Conservation (phyloP, 257 asterid species). For the Solanum etuberosum region DNA sequence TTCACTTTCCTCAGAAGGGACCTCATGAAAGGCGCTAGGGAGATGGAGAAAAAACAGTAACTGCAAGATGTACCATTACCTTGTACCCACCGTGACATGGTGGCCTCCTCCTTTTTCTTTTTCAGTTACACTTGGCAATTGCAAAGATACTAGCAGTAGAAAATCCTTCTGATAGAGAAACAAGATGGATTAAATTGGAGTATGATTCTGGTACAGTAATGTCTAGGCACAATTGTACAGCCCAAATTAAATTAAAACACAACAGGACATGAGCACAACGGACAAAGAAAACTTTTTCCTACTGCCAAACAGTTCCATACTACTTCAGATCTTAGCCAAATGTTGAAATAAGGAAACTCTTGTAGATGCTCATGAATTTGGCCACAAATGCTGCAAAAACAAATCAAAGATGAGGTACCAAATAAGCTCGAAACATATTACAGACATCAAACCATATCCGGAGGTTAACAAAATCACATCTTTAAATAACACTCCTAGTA, state of each 20-base stretch:
- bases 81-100: background rate
- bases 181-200: background rate
- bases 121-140: background rate
- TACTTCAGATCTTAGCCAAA: slow-evolving; percentile 45
- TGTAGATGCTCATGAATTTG: slow-evolving; percentile 96
- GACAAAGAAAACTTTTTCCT: background rate
- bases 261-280: background rate
- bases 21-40: background rate
- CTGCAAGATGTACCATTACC: background rate
- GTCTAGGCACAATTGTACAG: background rate
- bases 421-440: background rate
- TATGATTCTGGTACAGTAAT: background rate
- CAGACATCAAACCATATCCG: background rate
- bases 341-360: slow-evolving; percentile 81
- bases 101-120: background rate
- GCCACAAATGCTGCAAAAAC: slow-evolving; percentile 87
- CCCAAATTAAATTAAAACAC: background rate
- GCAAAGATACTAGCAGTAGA: background rate
- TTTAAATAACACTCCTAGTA: background rate
- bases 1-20: background rate
- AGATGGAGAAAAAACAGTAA: background rate
- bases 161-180: background rate
- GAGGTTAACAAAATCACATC: background rate
- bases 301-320: background rate
- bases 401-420: background rate